Percentiles rank a stretch among this genome's conserved stretches.
Evolutionary conservation across 2,329 filamentous ascomycete genomes (phyloP).

Genomic region (Chaetomium sp.): DNA sequence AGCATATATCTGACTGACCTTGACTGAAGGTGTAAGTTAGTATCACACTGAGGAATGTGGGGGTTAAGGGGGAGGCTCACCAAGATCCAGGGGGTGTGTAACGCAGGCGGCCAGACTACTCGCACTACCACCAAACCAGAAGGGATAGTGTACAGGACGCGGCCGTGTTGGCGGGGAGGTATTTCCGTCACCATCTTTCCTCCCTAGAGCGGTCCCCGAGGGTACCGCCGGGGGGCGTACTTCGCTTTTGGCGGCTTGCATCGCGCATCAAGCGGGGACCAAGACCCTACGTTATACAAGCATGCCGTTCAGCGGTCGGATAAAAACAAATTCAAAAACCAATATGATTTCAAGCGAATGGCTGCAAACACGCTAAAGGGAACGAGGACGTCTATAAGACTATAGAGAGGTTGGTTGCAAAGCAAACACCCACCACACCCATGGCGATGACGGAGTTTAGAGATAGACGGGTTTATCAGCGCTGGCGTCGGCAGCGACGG

Average conservation of each 20-base stretch:
- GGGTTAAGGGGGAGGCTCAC: slow-evolving; percentile 7
- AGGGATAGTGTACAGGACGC: slow-evolving; percentile 55
- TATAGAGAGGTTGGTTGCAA: not conserved
- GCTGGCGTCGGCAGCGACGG: slow-evolving; percentile 6
- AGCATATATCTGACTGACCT: too few relatives aligned
- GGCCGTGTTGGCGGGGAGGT: slow-evolving; percentile 28
- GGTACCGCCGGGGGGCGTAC: slow-evolving; percentile 2
- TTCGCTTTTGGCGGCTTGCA: slow-evolving; percentile 13
- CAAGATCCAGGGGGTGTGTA: slow-evolving; percentile 24
- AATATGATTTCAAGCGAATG: slow-evolving; percentile 1
- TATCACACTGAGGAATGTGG: too few relatives aligned
- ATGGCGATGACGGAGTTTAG: not conserved
- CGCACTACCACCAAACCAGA: slow-evolving; percentile 93
- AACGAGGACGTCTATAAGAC: not conserved
- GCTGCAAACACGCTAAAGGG: not conserved
- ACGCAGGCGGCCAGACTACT: slow-evolving; percentile 25
- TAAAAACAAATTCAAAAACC: not conserved
- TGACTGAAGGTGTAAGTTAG: too few relatives aligned
- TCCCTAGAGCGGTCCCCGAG: not conserved
- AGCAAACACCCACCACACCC: not conserved
- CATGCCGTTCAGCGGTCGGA: slow-evolving; percentile 7
- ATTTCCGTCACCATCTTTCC: not conserved
- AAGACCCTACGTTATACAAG: slow-evolving; percentile 5
- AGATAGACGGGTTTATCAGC: slow-evolving; percentile 1
- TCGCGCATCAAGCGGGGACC: slow-evolving; percentile 1